Conservation (phyloP, 805 yeast species). For the Yamadazyma nakazawae region DNA sequence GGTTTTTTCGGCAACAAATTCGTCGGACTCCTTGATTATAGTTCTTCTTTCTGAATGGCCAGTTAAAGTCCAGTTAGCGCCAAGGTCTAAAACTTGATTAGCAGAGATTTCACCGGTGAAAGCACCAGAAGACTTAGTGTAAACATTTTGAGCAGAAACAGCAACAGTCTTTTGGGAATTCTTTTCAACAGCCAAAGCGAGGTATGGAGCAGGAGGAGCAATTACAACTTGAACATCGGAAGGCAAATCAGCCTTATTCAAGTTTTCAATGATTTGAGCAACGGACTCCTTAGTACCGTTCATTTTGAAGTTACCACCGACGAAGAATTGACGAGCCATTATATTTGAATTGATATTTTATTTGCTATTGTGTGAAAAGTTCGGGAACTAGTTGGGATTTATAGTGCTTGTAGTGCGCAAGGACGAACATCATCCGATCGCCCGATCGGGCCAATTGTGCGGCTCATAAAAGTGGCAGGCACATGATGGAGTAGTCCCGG, state of each 20-base stretch:
- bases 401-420: conserved; percentile 2
- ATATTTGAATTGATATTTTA: neutral
- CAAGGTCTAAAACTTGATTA: conserved; percentile 82
- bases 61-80: conserved; percentile 90
- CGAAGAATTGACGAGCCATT: conserved; percentile 89
- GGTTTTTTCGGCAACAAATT: conserved; percentile 89
- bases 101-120: conserved; percentile 97
- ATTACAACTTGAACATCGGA: conserved; percentile 85
- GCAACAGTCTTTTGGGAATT: conserved; percentile 70
- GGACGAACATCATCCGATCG: conserved; percentile 17
- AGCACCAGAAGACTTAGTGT: conserved; percentile 88
- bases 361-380: neutral
- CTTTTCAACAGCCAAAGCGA: conserved; percentile 66
- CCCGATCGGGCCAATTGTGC: conserved; percentile 6
- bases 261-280: conserved; percentile 74
- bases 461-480: neutral
- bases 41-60: conserved; percentile 99
- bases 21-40: conserved; percentile 84
- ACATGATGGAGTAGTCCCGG: neutral
- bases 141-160: conserved; percentile 90
- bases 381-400: neutral
- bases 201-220: conserved; percentile 94
- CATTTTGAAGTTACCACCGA: conserved; percentile 99
- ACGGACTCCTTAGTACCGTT: conserved; percentile 91
- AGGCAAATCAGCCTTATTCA: conserved; percentile 77